These are phyloP conservation scores for Aspergillus floridensis DNA, from an alignment of 2,329 filamentous ascomycete species.

Conservation along the genomic window DNA sequence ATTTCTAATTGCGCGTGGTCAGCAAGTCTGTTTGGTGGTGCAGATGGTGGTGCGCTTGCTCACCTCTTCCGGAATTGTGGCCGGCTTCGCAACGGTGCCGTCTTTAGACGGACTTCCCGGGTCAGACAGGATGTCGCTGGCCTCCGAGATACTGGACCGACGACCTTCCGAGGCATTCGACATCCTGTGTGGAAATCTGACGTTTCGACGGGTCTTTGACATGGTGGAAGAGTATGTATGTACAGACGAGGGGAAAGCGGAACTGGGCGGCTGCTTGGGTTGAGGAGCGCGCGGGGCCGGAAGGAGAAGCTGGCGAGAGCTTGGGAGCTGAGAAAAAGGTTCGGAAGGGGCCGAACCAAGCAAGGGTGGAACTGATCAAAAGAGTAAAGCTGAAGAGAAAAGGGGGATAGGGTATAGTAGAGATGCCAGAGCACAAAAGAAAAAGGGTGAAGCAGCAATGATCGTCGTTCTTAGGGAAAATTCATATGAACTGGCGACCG, in stretches of 20 bases:
- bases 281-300: constrained; percentile 20
- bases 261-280: constrained; percentile 8
- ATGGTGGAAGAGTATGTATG: constrained; percentile 34
- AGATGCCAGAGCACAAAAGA: constrained; percentile 10
- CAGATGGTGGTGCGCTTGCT: constrained; percentile 4
- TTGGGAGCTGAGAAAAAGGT: constrained; percentile 6
- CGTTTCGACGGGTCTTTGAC: constrained; percentile 57
- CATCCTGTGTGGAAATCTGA: constrained; percentile 57
- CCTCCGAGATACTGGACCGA: constrained; percentile 55
- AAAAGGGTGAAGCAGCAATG: constrained; percentile 14
- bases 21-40: background rate
- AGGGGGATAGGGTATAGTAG: background rate
- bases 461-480: constrained; percentile 23
- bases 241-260: constrained; percentile 16
- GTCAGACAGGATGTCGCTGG: constrained; percentile 52
- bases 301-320: constrained; percentile 17
- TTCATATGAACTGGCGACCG: constrained; percentile 36
- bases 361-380: constrained; percentile 2
- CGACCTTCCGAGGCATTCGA: constrained; percentile 46
- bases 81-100: constrained; percentile 37
- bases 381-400: constrained; percentile 6
- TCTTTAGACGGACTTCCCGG: constrained; percentile 51
- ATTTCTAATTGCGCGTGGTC: constrained; percentile 26
- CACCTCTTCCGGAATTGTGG: constrained; percentile 38
- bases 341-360: constrained; percentile 12